phyloP scores from a whole-genome alignment of 1,139 yeast species.

The Scheffersomyces lignicola region DNA sequence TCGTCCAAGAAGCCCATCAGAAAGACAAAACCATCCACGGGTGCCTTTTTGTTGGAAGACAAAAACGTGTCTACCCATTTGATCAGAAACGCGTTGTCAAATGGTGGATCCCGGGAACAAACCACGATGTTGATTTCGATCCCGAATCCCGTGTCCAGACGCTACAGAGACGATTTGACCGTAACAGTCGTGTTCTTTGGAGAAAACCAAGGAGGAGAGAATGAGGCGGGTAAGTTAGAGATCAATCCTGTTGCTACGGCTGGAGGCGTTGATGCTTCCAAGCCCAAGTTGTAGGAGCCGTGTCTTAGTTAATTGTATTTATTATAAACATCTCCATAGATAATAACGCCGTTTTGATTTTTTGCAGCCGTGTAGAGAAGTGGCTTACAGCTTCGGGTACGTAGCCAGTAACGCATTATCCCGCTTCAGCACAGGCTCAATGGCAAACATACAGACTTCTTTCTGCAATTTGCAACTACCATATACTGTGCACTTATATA shows the following conservation, averaged over 20 bases:
- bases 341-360: too few relatives aligned
- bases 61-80: constrained; percentile 89
- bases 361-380: too few relatives aligned
- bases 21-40: constrained; percentile 38
- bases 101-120: constrained; percentile 84
- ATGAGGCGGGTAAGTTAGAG: constrained; percentile 51
- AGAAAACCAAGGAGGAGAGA: constrained; percentile 41
- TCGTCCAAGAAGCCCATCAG: constrained; percentile 48
- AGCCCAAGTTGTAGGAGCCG: constrained; percentile 53
- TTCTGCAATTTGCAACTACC: too few relatives aligned
- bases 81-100: constrained; percentile 88
- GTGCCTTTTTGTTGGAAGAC: constrained; percentile 64
- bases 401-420: too few relatives aligned
- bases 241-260: constrained; percentile 59
- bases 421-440: too few relatives aligned
- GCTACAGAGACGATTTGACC: constrained; percentile 92
- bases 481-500: too few relatives aligned
- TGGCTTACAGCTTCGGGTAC: too few relatives aligned
- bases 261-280: constrained; percentile 49
- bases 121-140: constrained; percentile 86
- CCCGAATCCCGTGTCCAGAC: constrained; percentile 90
- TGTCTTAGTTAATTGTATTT: too few relatives aligned
- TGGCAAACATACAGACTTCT: too few relatives aligned
- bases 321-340: too few relatives aligned
- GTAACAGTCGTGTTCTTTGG: constrained; percentile 96